Base-by-base conservation (phyloP, 2,329 filamentous ascomycete species). In the Aspergillus sp. region DNA sequence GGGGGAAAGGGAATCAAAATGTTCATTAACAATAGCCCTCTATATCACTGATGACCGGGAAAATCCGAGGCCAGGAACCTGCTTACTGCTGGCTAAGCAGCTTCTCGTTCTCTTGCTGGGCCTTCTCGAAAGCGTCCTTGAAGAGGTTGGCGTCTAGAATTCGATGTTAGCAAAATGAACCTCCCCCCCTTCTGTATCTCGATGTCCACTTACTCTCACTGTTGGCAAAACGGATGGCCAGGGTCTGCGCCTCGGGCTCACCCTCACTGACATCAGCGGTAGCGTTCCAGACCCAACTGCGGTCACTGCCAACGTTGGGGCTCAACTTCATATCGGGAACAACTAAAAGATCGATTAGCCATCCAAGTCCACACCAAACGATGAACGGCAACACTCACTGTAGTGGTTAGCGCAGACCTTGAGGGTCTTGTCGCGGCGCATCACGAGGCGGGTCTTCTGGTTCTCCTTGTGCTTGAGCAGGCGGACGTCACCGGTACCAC, bases 341-440 rank as follows among this genome's bases (percentile, higher is more conserved):
- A 74, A 99, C 93, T 96, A 68, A 39, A 59, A 11, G 54, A 49
- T 62, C 47, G 49, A 62, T 72, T 56, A 76, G 64, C 59, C 58
- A 47, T 17, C 39, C 10, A 7, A 15, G 38, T 41, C 32, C 39
- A 17, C 15, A 3, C 15, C 10, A 11, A 3, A 32, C 6, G 27
- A 52, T 13, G 27, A 39, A 44, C 21, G 19, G 19, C 5, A 21
- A 19, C 32, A 82, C 90, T 73, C 88, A 96, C 93, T 89, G 82
- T 99, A 99, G 86, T 99, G 95, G 85, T 99, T 99, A 77, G 95
- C 95, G 89, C 95, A 99, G 81, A 99, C 95, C 87, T 99, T 99
- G 83, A 98, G 88, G 63, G 95, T 99, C 91, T 98, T 98, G 85
- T 99, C 95, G 77, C 95, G 88, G 79, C 95, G 90, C 95, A 99